Conservation (phyloP, 2,329 filamentous ascomycete genomes). For the Endoconidiophora laricicola region DNA sequence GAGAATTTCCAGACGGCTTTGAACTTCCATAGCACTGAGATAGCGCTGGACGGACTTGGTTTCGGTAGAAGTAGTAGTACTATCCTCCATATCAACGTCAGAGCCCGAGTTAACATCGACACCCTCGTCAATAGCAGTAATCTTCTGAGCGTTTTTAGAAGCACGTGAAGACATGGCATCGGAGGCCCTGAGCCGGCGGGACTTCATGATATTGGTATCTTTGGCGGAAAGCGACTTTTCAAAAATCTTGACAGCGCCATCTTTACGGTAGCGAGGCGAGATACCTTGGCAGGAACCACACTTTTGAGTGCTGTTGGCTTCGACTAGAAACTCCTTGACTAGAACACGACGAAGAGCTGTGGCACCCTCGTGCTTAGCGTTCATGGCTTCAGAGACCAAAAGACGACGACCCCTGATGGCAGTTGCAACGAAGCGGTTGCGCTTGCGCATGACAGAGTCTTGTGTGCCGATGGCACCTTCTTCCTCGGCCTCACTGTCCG, state of each 20-base stretch:
- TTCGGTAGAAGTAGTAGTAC: conserved; percentile 21
- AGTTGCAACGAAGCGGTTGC: conserved; percentile 50
- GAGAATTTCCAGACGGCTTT: conserved; percentile 57
- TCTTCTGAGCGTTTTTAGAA: conserved; percentile 17
- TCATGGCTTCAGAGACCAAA: conserved; percentile 40
- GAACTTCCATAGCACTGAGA: conserved; percentile 68
- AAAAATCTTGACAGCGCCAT: conserved; percentile 86
- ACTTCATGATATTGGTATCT: conserved; percentile 60
- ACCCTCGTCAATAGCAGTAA: conserved; percentile 39
- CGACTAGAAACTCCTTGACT: conserved; percentile 65
- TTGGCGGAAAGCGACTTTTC: conserved; percentile 62
- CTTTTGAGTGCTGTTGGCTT: conserved; percentile 50
- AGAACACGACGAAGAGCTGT: conserved; percentile 58
- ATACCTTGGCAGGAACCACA: conserved; percentile 54
- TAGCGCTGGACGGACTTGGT: conserved; percentile 45
- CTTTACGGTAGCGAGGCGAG: conserved; percentile 73
- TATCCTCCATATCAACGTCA: conserved; percentile 22
- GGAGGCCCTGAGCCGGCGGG: conserved; percentile 45
- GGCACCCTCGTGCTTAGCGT: conserved; percentile 69
- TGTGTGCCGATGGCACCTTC: conserved; percentile 37
- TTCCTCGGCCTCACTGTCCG: conserved; percentile 45
- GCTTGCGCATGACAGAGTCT: conserved; percentile 35
- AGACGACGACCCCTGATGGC: conserved; percentile 28
- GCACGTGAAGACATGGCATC: conserved; percentile 45
- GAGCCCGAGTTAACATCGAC: conserved; percentile 26